Base-by-base conservation (phyloP, 2,329 filamentous ascomycete genomes). In the Cadophora sp. region DNA sequence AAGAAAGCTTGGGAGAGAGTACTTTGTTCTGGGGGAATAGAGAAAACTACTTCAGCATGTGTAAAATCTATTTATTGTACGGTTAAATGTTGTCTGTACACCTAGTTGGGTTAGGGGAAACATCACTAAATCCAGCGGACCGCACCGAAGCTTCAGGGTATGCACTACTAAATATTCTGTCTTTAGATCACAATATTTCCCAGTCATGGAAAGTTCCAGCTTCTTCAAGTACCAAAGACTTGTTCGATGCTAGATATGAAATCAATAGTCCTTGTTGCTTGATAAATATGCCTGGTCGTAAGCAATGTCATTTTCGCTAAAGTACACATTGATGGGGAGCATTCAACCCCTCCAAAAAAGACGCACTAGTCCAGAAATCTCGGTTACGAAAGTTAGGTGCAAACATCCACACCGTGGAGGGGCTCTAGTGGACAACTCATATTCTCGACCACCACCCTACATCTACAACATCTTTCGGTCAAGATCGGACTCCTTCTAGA, bases 391-490 rank as follows among this genome's bases (percentile, higher is more conserved):
- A 47, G 43, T 43, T 64, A 59, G 62, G n/a, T 22, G 47, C 47
- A 59, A 55, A 59, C 50, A 61, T 65, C 43, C 51, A 68, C 43
- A 60, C 33, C 18, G 14, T 50, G 56, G 59, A 64, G 63, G 50
- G 58, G 64, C 45, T 53, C 27, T 45, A 20, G 13, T 33, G 50
- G 43, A 30, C 62, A 68, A 65, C 66, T 68, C 63, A 62, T 59
- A 59, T 62, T 53, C 56, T 56, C 55, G 59, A 65, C 56, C 59
- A 66, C 45, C 43, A 59, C 47, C 22, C 41, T 48, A 36, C 64
- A 63, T 53, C 56, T 60, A 50, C 68, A 70, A 30, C 65, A 70
- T 69, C 61, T 58, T 67, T 68, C 62, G 64, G 53, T 68, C 59
- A 64, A 65, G 22, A 56, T 39, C 50, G 53, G 65, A 66, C 58